phyloP scores from a whole-genome alignment of 2,329 filamentous ascomycete species.

The Neofusicoccum laricinum region DNA sequence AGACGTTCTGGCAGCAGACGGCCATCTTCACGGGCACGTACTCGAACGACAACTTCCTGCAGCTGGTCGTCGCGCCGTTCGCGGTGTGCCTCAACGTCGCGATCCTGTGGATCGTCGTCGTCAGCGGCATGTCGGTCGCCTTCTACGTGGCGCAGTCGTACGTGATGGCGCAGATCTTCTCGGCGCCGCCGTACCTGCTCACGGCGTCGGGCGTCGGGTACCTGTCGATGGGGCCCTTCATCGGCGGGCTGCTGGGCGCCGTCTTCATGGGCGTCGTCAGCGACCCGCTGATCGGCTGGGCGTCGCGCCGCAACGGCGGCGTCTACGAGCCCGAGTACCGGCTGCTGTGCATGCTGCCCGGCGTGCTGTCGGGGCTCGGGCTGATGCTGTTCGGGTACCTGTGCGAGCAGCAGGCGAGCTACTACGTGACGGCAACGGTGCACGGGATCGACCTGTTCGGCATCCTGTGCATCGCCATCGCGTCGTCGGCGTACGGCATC shows the following conservation, averaged over 20 bases:
- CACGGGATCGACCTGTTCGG: slow-evolving; percentile 35
- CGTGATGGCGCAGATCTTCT: slow-evolving; percentile 42
- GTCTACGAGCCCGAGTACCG: slow-evolving; percentile 28
- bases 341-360: slow-evolving; percentile 12
- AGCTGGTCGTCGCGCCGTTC: slow-evolving; percentile 43
- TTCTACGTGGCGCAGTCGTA: slow-evolving; percentile 45
- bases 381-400: slow-evolving; percentile 41
- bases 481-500: slow-evolving; percentile 36
- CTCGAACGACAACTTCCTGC: slow-evolving; percentile 36
- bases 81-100: slow-evolving; percentile 52
- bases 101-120: slow-evolving; percentile 50
- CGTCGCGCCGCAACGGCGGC: slow-evolving; percentile 23
- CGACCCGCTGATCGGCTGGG: slow-evolving; percentile 24
- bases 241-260: slow-evolving; percentile 33
- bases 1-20: slow-evolving; percentile 36
- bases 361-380: slow-evolving; percentile 29
- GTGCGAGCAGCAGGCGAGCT: slow-evolving; percentile 19
- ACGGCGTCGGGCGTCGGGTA: slow-evolving; percentile 47
- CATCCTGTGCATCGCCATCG: slow-evolving; percentile 31
- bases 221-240: slow-evolving; percentile 38
- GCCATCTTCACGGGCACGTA: slow-evolving; percentile 40
- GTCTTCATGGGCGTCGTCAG: slow-evolving; percentile 40
- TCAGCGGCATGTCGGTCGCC: slow-evolving; percentile 43
- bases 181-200: slow-evolving; percentile 37
- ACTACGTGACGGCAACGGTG: slow-evolving; percentile 33